Conservation (phyloP, 2,329 filamentous ascomycete genomes). For the Sporothrix brunneoviolacea region DNA sequence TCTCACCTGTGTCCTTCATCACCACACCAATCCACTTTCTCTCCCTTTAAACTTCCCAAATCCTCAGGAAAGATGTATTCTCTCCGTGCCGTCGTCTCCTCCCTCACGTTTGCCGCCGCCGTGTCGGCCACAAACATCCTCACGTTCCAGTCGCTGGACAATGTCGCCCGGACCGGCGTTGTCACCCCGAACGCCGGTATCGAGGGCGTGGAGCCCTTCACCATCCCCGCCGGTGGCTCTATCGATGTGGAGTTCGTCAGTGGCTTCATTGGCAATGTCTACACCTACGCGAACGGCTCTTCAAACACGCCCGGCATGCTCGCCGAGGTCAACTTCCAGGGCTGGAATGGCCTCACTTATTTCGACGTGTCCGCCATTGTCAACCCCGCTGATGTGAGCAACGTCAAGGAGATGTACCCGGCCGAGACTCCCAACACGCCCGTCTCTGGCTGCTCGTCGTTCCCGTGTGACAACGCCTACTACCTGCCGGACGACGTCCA, state of each 20-base stretch:
- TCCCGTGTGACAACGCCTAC: conserved; percentile 36
- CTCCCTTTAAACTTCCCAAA: neutral
- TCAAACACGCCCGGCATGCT: conserved; percentile 31
- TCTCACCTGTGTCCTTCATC: too few species aligned
- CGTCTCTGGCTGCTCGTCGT: conserved; percentile 34
- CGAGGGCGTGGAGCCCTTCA: conserved; percentile 31
- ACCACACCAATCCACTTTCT: neutral
- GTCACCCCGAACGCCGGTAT: conserved; percentile 41
- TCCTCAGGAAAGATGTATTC: conserved; percentile 12
- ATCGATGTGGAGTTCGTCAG: conserved; percentile 30
- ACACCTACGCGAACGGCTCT: conserved; percentile 28
- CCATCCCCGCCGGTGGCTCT: conserved; percentile 32
- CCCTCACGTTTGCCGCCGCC: conserved; percentile 24
- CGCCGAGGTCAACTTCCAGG: conserved; percentile 31
- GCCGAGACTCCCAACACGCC: conserved; percentile 21
- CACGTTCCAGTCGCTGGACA: conserved; percentile 54
- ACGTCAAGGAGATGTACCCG: conserved; percentile 35
- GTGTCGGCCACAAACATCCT: conserved; percentile 42
- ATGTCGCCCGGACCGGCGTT: conserved; percentile 40
- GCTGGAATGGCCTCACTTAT: conserved; percentile 30
- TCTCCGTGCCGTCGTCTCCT: neutral
- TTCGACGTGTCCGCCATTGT: conserved; percentile 42
- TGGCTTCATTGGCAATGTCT: conserved; percentile 28
- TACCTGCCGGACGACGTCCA: conserved; percentile 34
- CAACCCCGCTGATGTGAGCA: conserved; percentile 32